Conservation (phyloP, 352 stramenopile species). For the Pythium chondricola region DNA sequence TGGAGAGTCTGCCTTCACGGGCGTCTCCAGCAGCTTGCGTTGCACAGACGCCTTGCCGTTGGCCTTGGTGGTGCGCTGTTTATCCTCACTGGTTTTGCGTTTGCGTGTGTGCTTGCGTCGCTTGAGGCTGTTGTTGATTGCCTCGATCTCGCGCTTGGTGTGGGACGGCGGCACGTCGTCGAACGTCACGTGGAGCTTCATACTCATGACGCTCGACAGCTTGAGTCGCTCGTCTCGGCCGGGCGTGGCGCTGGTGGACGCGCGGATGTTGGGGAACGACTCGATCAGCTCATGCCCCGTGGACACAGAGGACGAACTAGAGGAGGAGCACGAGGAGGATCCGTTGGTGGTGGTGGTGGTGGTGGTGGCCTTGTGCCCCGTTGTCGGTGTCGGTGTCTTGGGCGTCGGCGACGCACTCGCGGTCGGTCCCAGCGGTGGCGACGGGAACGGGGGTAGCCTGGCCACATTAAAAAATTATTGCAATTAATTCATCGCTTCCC, state of each 20-base stretch:
- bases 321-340: neutral
- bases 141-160: slow-evolving; percentile 59
- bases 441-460: slow-evolving; percentile 61
- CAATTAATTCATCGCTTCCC: too few species aligned
- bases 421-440: slow-evolving; percentile 5
- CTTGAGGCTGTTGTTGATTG: slow-evolving; percentile 82
- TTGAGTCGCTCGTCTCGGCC: slow-evolving; percentile 61
- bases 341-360: too few species aligned
- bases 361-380: too few species aligned
- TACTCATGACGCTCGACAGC: slow-evolving; percentile 57
- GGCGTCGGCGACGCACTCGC: slow-evolving; percentile 4
- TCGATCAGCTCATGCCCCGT: slow-evolving; percentile 24
- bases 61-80: slow-evolving; percentile 6
- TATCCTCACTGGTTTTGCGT: slow-evolving; percentile 45
- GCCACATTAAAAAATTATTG: neutral
- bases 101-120: slow-evolving; percentile 51
- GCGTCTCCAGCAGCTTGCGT: slow-evolving; percentile 68
- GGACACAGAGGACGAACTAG: neutral
- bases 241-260: slow-evolving; percentile 64
- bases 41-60: slow-evolving; percentile 40
- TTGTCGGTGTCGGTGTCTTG: too few species aligned
- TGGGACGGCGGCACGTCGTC: slow-evolving; percentile 35
- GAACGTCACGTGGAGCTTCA: slow-evolving; percentile 67
- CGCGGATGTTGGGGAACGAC: slow-evolving; percentile 77
- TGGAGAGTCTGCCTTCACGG: slow-evolving; percentile 31